Percentiles rank a stretch among this genome's conserved stretches.
Evolutionary conservation across 352 stramenopile species (phyloP).

Genomic region (Pseudoperonospora humuli): DNA sequence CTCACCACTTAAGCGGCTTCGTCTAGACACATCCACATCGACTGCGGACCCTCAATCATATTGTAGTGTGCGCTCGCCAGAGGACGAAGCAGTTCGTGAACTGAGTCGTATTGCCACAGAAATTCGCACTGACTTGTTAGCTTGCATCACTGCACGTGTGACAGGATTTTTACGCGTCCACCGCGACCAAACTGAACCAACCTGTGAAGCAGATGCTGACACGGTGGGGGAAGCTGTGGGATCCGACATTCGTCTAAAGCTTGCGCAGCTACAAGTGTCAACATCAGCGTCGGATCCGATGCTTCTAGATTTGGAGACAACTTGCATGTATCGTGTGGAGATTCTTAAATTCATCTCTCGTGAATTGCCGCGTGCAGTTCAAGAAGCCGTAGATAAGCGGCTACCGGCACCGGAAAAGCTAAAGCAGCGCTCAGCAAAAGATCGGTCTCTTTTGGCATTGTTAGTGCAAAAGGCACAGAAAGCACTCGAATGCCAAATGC

Average conservation of each 20-base stretch:
- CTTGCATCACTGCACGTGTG: slow-evolving; percentile 58
- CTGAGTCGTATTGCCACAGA: slow-evolving; percentile 51
- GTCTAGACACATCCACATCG: slow-evolving; percentile 17
- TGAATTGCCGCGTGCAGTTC: slow-evolving; percentile 63
- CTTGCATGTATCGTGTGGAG: slow-evolving; percentile 77
- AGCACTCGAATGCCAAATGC: slow-evolving; percentile 65
- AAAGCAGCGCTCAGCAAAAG: slow-evolving; percentile 33
- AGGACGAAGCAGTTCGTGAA: slow-evolving; percentile 54
- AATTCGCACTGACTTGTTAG: slow-evolving; percentile 52
- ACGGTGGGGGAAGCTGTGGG: slow-evolving; percentile 43
- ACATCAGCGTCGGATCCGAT: slow-evolving; percentile 17
- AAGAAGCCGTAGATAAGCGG: slow-evolving; percentile 61
- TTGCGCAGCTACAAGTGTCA: slow-evolving; percentile 36
- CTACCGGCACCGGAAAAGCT: slow-evolving; percentile 51
- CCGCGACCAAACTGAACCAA: slow-evolving; percentile 21
- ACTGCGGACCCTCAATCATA: slow-evolving; percentile 4
- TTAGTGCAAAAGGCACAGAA: slow-evolving; percentile 75
- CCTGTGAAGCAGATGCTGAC: slow-evolving; percentile 25
- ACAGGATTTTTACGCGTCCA: slow-evolving; percentile 58
- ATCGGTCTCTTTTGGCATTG: slow-evolving; percentile 61
- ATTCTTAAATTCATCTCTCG: slow-evolving; percentile 81
- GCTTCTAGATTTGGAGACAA: slow-evolving; percentile 49
- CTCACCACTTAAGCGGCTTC: slow-evolving; percentile 21
- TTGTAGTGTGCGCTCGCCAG: slow-evolving; percentile 16
- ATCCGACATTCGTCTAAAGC: slow-evolving; percentile 57